Evolutionary conservation across 805 yeast species (phyloP).

Genomic region (fission yeast (Schizosaccharomyces pombe)): DNA sequence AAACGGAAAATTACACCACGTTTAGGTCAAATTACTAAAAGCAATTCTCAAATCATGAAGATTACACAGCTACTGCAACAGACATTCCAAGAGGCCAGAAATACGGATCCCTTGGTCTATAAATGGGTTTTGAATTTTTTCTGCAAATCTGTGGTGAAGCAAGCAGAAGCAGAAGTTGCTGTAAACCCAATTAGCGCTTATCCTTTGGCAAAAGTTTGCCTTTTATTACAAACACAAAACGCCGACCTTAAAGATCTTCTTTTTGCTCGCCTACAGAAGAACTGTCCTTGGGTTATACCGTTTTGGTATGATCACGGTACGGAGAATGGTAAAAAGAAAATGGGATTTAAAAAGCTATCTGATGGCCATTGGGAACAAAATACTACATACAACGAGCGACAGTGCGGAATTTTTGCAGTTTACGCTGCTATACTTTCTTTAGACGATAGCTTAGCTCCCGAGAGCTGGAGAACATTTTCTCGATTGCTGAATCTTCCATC

Average conservation of each 20-base stretch:
- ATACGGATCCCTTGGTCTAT: constrained; percentile 24
- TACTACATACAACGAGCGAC: constrained; percentile 55
- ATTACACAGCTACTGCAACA: constrained; percentile 23
- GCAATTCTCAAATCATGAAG: constrained; percentile 31
- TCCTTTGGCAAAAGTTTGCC: constrained; percentile 50
- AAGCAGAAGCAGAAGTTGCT: constrained; percentile 78
- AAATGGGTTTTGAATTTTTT: constrained; percentile 59
- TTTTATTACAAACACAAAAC: constrained; percentile 27
- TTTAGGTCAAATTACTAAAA: constrained; percentile 74
- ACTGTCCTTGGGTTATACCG: constrained; percentile 76
- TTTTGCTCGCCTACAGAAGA: constrained; percentile 66
- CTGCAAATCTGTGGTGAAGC: constrained; percentile 67
- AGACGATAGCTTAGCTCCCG: not conserved
- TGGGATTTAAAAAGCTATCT: constrained; percentile 55
- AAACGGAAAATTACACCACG: constrained; percentile 66
- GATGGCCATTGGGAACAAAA: constrained; percentile 30
- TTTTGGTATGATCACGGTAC: constrained; percentile 53
- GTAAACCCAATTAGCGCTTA: constrained; percentile 55
- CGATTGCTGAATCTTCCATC: not conserved
- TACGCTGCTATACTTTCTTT: constrained; percentile 42
- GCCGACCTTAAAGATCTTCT: constrained; percentile 32
- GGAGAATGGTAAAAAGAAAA: constrained; percentile 52
- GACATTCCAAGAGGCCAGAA: constrained; percentile 28
- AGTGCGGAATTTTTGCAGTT: constrained; percentile 64
- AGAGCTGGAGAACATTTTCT: not conserved